Evolutionary conservation across 768 basidiomycete species (phyloP).

Genomic region (Mycena leptocephala): DNA sequence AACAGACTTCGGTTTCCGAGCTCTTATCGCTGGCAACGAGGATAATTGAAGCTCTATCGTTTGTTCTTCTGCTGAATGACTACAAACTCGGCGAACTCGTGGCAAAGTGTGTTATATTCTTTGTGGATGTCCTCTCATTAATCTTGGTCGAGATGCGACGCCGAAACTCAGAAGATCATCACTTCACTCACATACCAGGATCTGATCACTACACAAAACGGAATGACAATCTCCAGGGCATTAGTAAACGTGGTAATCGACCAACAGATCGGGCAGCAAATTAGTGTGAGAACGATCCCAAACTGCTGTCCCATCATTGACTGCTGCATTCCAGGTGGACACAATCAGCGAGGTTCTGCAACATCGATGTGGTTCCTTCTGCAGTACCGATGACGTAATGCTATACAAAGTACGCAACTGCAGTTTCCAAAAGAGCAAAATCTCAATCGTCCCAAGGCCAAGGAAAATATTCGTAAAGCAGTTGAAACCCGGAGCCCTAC

Average conservation of each 20-base stretch:
- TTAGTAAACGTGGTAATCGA: slow-evolving; percentile 97
- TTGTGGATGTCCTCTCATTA: slow-evolving; percentile 6
- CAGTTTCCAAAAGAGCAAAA: slow-evolving; percentile 16
- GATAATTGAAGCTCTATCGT: slow-evolving; percentile 95
- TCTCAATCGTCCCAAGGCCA: slow-evolving; percentile 70
- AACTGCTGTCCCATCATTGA: slow-evolving; percentile 28
- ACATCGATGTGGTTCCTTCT: slow-evolving; percentile 96
- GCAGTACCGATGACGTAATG: slow-evolving; percentile 98
- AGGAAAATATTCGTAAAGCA: slow-evolving; percentile 94
- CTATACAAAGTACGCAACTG: slow-evolving; percentile 84
- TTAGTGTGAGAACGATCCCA: slow-evolving; percentile 74
- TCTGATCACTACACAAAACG: slow-evolving; percentile 87
- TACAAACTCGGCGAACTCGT: slow-evolving; percentile 92
- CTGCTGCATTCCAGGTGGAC: slow-evolving; percentile 79
- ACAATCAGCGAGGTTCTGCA: slow-evolving; percentile 96
- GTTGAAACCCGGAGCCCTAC: slow-evolving; percentile 82
- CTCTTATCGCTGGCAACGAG: slow-evolving; percentile 83
- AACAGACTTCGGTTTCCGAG: slow-evolving; percentile 87
- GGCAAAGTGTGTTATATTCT: slow-evolving; percentile 70
- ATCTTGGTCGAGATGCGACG: slow-evolving; percentile 72
- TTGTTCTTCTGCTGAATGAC: slow-evolving; percentile 92
- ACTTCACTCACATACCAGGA: slow-evolving; percentile 86
- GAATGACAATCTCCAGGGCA: slow-evolving; percentile 89
- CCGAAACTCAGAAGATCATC: slow-evolving; percentile 80
- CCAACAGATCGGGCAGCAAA: slow-evolving; percentile 97